These are phyloP conservation scores for Cryptosporidium tyzzeri DNA, from an alignment of 169 alveolate genomes.

Conservation along the genomic window DNA sequence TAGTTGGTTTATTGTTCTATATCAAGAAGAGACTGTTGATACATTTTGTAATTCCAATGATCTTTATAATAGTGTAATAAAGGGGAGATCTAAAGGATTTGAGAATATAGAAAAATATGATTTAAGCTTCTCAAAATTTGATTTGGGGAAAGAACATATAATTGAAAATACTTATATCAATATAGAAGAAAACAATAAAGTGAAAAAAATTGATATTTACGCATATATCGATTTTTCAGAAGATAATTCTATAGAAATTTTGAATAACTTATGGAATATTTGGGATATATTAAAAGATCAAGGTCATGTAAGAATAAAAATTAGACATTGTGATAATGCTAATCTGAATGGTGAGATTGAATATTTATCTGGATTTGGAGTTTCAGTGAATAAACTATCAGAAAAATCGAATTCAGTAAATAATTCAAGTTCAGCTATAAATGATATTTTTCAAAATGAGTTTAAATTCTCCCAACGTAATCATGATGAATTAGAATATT, in stretches of 20 bases:
- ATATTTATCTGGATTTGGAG: conserved; percentile 55
- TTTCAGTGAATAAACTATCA: conserved; percentile 1
- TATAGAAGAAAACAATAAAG: neutral
- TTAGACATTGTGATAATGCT: conserved; percentile 34
- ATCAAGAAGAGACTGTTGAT: conserved; percentile 30
- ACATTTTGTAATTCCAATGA: conserved; percentile 22
- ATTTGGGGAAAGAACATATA: neutral
- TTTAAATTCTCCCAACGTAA: neutral
- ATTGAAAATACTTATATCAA: neutral
- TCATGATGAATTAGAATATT: neutral
- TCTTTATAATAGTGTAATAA: neutral
- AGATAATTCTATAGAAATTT: neutral
- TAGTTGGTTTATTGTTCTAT: conserved; percentile 40
- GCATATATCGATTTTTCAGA: conserved; percentile 58
- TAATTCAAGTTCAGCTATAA: neutral
- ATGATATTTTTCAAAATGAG: neutral
- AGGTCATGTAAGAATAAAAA: neutral
- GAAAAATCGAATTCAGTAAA: neutral
- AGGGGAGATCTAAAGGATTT: neutral
- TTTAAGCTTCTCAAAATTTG: conserved; percentile 17
- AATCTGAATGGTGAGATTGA: neutral
- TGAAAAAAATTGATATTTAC: neutral
- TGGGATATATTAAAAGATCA: conserved; percentile 25
- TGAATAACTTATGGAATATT: neutral
- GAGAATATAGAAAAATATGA: neutral